Percentiles rank a stretch among this genome's conserved stretches.
phyloP scores from a whole-genome alignment of 108 stramenopile species.

The Pseudonitzschia pungens region DNA sequence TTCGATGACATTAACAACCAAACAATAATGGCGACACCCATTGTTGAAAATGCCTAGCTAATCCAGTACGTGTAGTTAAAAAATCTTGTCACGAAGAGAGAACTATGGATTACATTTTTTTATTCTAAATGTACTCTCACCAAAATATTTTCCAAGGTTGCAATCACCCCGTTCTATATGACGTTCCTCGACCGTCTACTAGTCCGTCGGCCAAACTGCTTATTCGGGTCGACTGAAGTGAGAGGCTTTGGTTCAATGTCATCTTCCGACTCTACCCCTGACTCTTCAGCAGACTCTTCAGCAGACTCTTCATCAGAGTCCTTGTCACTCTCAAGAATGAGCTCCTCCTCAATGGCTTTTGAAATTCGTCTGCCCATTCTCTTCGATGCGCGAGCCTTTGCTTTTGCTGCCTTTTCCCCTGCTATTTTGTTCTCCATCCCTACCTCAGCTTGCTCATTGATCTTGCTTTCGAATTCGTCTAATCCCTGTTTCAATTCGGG shows the following conservation, averaged over 20 bases:
- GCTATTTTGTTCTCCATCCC: conserved; percentile 68
- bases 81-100: too few species aligned
- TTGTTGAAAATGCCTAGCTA: too few species aligned
- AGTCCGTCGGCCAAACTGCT: background rate
- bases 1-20: too few species aligned
- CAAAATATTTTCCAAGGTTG: background rate
- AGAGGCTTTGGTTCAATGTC: background rate
- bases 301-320: conserved; percentile 20
- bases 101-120: too few species aligned
- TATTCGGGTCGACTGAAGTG: background rate
- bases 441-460: conserved; percentile 57
- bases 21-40: too few species aligned
- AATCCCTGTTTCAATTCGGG: conserved; percentile 73
- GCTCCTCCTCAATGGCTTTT: conserved; percentile 10
- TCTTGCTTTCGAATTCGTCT: conserved; percentile 85
- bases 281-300: conserved; percentile 19
- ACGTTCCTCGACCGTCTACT: conserved; percentile 8
- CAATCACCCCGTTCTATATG: background rate
- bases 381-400: conserved; percentile 49
- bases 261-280: conserved; percentile 8
- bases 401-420: conserved; percentile 60
- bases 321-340: conserved; percentile 26
- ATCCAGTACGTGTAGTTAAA: too few species aligned
- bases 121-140: too few species aligned
- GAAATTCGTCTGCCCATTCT: conserved; percentile 43